A percentile compares a stretch with the other conserved stretches of the same genome.
Evolutionary conservation across 257 asterid genomes (phyloP).

Genomic region (Solanum bulbocastanum): DNA sequence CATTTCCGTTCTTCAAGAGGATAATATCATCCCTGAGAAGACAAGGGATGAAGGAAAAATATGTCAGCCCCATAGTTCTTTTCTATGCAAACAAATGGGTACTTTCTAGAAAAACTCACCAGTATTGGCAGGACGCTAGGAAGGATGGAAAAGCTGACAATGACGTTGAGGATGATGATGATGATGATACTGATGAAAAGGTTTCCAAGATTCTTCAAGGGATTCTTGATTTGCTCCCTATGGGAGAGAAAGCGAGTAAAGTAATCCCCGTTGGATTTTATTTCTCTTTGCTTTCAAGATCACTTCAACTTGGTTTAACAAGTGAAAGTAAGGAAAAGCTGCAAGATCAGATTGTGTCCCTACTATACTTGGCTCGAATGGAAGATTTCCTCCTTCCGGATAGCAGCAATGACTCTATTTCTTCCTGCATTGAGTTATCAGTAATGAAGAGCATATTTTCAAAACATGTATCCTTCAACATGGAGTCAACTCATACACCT

Average conservation of each 20-base stretch:
- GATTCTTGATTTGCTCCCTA: conserved; percentile 41
- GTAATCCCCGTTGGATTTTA: conserved; percentile 55
- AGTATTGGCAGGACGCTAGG: not conserved
- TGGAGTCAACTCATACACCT: conserved; percentile 18
- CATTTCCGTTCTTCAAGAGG: conserved; percentile 49
- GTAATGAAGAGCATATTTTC: conserved; percentile 47
- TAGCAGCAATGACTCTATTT: conserved; percentile 3
- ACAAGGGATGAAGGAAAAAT: conserved; percentile 74
- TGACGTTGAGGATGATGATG: not conserved
- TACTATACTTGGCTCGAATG: conserved; percentile 38
- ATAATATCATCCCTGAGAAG: conserved; percentile 56
- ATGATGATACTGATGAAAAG: not conserved
- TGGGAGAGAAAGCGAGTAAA: conserved; percentile 30
- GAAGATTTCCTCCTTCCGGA: conserved; percentile 35
- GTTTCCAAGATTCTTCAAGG: conserved; percentile 25
- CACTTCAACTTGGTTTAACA: conserved; percentile 21
- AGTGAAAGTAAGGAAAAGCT: conserved; percentile 40
- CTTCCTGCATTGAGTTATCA: conserved; percentile 18
- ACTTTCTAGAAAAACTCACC: conserved; percentile 1
- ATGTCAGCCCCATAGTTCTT: conserved; percentile 51
- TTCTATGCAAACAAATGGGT: conserved; percentile 48
- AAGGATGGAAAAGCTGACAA: not conserved
- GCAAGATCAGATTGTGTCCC: conserved; percentile 31
- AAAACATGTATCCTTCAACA: conserved; percentile 16
- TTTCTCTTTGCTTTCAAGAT: conserved; percentile 40